Conservation (phyloP, 345 rosid species). For the Gynandropsis gynandra region DNA sequence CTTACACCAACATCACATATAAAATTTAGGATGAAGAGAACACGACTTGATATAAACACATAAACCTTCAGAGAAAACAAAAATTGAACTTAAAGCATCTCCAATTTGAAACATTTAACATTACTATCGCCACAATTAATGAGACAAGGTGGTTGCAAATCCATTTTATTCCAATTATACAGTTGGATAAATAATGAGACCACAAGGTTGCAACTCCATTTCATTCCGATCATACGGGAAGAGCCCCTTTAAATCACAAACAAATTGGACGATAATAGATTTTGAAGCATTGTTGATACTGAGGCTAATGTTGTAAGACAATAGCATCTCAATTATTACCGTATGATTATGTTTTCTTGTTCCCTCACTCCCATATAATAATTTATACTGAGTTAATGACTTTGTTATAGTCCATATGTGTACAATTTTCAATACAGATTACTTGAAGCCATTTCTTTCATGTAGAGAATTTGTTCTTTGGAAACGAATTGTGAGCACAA, state of each 20-base stretch:
- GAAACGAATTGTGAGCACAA: no score
- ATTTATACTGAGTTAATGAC: constrained; percentile 24
- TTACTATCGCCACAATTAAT: constrained; percentile 88
- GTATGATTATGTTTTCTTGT: constrained; percentile 50
- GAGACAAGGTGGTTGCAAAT: no score
- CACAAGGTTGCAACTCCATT: constrained; percentile 70
- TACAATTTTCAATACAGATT: constrained; percentile 54
- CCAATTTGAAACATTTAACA: neutral
- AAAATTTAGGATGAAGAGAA: constrained; percentile 13
- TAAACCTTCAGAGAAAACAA: constrained; percentile 11
- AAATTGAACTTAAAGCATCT: neutral
- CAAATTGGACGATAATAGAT: constrained; percentile 11
- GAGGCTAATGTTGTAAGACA: neutral
- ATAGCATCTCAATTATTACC: constrained; percentile 36
- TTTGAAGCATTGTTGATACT: constrained; percentile 9
- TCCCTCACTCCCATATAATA: constrained; percentile 30
- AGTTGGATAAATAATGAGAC: no score
- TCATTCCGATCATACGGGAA: constrained; percentile 68
- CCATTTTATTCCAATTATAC: no score
- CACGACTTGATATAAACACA: constrained; percentile 6
- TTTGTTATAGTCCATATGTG: constrained; percentile 60
- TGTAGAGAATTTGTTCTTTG: constrained; percentile 34
- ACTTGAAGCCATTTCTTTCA: constrained; percentile 42
- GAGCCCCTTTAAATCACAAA: constrained; percentile 50
- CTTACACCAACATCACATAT: constrained; percentile 5